These are phyloP conservation scores for Penicillium antarcticum DNA, from an alignment of 495 filamentous ascomycete species.

Conservation along the genomic window DNA sequence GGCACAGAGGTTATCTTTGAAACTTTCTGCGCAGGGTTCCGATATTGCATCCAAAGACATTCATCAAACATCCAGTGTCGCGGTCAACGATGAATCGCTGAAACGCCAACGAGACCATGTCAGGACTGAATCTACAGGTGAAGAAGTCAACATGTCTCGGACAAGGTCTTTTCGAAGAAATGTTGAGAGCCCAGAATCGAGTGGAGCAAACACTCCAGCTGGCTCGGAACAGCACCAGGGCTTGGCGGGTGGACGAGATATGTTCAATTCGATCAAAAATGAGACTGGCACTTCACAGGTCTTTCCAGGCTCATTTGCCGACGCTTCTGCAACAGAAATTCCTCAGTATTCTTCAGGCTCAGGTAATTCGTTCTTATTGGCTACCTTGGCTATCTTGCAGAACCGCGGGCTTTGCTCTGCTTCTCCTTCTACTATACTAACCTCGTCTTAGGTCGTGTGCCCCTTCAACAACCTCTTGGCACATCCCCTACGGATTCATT, in stretches of 20 bases:
- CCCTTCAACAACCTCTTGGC: slow-evolving; percentile 14
- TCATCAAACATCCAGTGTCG: slow-evolving; percentile 35
- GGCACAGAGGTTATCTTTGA: slow-evolving; percentile 34
- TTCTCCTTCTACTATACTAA: neutral
- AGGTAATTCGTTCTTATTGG: neutral
- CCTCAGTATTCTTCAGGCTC: neutral
- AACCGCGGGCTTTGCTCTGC: neutral
- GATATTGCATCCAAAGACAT: slow-evolving; percentile 27
- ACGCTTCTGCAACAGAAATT: neutral
- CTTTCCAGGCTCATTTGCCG: neutral
- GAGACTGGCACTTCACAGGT: slow-evolving; percentile 13
- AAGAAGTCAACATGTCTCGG: slow-evolving; percentile 22
- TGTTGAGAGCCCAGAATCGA: slow-evolving; percentile 18
- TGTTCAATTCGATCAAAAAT: slow-evolving; percentile 5
- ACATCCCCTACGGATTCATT: slow-evolving; percentile 29
- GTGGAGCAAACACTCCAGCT: slow-evolving; percentile 18
- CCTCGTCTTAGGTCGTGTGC: neutral
- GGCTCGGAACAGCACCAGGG: slow-evolving; percentile 12
- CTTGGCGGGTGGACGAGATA: neutral
- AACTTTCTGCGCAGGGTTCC: slow-evolving; percentile 36
- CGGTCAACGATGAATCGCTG: slow-evolving; percentile 49
- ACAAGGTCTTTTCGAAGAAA: slow-evolving; percentile 16
- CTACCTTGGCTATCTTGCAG: neutral
- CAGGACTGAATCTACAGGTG: slow-evolving; percentile 41
- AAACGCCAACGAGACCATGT: slow-evolving; percentile 46